Evolutionary conservation across 192 early-diverging fungal species (phyloP).

Genomic region (Rhizophlyctis rosea): DNA sequence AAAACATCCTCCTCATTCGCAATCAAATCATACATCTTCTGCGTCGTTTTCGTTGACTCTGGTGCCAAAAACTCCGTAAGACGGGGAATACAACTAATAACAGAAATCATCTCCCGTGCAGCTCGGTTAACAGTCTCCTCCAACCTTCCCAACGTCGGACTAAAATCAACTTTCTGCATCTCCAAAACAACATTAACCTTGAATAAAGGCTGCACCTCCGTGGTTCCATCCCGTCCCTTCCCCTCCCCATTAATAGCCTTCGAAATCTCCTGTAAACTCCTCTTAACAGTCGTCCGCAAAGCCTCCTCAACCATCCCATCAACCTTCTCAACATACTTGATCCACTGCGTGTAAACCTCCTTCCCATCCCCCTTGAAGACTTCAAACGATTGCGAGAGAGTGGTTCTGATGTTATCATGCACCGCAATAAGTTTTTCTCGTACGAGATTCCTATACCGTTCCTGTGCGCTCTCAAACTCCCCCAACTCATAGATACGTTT

Average conservation of each 20-base stretch:
- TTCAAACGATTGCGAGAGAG: constrained; percentile 43
- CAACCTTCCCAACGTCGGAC: constrained; percentile 45
- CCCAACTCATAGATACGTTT: constrained; percentile 59
- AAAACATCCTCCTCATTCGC: constrained; percentile 58
- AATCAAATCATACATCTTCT: constrained; percentile 52
- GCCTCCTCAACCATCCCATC: constrained; percentile 56
- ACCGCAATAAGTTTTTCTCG: constrained; percentile 38
- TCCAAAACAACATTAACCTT: constrained; percentile 65
- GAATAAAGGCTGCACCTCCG: constrained; percentile 61
- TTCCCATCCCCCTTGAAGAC: constrained; percentile 57
- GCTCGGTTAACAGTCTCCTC: constrained; percentile 57
- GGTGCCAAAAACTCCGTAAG: constrained; percentile 35
- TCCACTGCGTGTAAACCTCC: constrained; percentile 55
- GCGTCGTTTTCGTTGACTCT: constrained; percentile 20
- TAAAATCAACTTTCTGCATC: constrained; percentile 59
- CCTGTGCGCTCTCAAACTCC: constrained; percentile 54
- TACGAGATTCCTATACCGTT: constrained; percentile 33
- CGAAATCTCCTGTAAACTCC: constrained; percentile 53
- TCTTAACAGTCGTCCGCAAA: constrained; percentile 46
- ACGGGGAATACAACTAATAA: constrained; percentile 48
- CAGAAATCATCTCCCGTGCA: constrained; percentile 59
- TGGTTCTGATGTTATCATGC: constrained; percentile 46
- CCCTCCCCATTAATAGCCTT: constrained; percentile 66
- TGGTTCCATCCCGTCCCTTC: constrained; percentile 48
- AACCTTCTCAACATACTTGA: constrained; percentile 52